Evolutionary conservation across 2,329 filamentous ascomycete species (phyloP).

Genomic region (Fusarium poae): DNA sequence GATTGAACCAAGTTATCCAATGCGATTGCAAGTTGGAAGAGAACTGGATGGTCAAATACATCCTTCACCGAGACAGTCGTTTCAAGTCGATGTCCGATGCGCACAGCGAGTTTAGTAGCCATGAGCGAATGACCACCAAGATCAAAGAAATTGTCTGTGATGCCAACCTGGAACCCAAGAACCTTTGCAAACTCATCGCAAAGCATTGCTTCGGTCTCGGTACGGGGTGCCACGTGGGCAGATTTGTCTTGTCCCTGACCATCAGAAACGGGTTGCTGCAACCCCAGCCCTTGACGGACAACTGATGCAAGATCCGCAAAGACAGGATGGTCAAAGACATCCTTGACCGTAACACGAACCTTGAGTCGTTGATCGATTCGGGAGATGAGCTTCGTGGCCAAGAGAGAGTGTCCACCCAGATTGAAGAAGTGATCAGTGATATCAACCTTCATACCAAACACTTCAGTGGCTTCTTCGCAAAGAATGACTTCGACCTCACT

Average conservation of each 20-base stretch:
- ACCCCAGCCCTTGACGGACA: not conserved
- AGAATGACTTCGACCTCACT: constrained; percentile 2
- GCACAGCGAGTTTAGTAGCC: constrained; percentile 18
- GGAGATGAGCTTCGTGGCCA: constrained; percentile 15
- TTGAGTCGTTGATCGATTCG: constrained; percentile 3
- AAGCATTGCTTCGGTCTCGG: constrained; percentile 1
- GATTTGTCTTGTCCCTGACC: constrained; percentile 8
- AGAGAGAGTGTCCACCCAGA: constrained; percentile 17
- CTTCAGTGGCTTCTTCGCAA: not conserved
- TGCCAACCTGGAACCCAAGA: constrained; percentile 10
- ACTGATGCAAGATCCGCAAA: constrained; percentile 3
- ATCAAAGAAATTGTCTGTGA: constrained; percentile 25
- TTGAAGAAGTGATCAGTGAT: constrained; percentile 17
- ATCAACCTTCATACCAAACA: constrained; percentile 13
- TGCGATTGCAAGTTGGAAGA: constrained; percentile 10
- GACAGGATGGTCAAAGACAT: constrained; percentile 9
- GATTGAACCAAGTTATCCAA: not conserved
- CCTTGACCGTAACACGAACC: constrained; percentile 1
- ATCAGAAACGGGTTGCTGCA: not conserved
- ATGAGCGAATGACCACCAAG: constrained; percentile 17
- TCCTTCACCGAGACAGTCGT: constrained; percentile 12
- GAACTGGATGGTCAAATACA: constrained; percentile 10
- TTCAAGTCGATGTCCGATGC: constrained; percentile 5
- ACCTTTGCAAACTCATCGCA: constrained; percentile 2
- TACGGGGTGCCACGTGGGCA: not conserved